A percentile compares a stretch with the other conserved stretches of the same genome.
phyloP scores from a whole-genome alignment of 2,329 filamentous ascomycete genomes.

The Chaetomium sp. region DNA sequence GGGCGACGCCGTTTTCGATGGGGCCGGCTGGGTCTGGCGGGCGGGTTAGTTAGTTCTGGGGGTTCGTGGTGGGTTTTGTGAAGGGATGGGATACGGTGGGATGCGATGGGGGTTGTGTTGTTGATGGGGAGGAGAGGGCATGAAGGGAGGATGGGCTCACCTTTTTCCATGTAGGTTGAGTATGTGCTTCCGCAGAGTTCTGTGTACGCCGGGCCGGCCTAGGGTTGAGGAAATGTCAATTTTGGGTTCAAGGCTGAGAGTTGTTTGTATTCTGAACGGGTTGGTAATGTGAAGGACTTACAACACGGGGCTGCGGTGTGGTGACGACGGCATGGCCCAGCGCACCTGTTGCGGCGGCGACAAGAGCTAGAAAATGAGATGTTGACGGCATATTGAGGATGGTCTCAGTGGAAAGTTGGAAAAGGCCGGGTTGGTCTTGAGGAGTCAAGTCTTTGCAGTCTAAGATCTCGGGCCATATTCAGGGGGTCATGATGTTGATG shows the following conservation, averaged over 20 bases:
- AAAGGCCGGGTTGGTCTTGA: too few species aligned
- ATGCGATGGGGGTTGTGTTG: too few species aligned
- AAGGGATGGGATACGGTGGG: too few species aligned
- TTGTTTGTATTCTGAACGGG: not conserved
- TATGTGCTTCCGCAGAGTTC: not conserved
- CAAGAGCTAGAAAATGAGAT: not conserved
- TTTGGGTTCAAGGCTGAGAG: not conserved
- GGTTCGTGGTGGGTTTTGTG: too few species aligned
- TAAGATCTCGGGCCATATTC: too few species aligned
- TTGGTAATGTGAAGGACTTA: not conserved
- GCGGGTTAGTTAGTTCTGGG: too few species aligned
- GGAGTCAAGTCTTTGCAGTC: too few species aligned
- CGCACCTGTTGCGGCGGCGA: not conserved
- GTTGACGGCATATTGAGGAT: not conserved
- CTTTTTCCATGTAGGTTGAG: not conserved
- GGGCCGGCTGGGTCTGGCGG: conserved; percentile 1
- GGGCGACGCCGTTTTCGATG: not conserved
- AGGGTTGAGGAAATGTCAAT: not conserved
- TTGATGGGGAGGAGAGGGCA: too few species aligned
- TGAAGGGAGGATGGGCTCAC: not conserved
- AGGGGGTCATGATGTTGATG: not conserved
- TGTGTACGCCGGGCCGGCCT: not conserved
- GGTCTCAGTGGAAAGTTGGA: not conserved
- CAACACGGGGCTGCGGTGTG: not conserved
- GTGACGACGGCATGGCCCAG: conserved; percentile 1